Evolutionary conservation across 768 basidiomycete genomes (phyloP).

Genomic region (Russula sp.): DNA sequence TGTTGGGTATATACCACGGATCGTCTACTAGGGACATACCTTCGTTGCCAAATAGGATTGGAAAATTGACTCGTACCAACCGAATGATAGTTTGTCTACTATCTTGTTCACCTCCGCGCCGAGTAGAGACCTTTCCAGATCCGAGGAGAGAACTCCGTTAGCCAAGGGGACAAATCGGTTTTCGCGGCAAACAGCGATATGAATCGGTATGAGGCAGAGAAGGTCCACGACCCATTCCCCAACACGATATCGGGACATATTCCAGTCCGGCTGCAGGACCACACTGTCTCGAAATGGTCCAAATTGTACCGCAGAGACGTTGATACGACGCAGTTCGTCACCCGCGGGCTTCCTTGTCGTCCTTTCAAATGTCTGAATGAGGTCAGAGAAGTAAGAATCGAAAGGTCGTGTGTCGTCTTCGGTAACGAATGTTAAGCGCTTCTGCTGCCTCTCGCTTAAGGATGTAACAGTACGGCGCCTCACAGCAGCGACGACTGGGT

Average conservation of each 20-base stretch:
- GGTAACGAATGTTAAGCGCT: conserved; percentile 41
- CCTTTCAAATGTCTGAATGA: conserved; percentile 43
- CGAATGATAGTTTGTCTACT: conserved; percentile 49
- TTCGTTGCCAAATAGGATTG: conserved; percentile 57
- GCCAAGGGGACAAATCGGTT: conserved; percentile 58
- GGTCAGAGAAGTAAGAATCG: conserved; percentile 38
- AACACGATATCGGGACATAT: conserved; percentile 37
- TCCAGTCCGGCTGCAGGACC: conserved; percentile 10
- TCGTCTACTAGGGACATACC: conserved; percentile 28
- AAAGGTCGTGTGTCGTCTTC: conserved; percentile 35
- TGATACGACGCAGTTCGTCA: conserved; percentile 36
- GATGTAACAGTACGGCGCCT: conserved; percentile 13
- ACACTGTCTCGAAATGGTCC: conserved; percentile 25
- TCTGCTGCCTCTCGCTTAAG: conserved; percentile 28
- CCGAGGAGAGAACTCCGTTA: conserved; percentile 47
- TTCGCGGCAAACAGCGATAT: conserved; percentile 53
- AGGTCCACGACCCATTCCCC: conserved; percentile 65
- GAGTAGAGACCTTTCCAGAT: conserved; percentile 46
- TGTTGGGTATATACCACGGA: background rate
- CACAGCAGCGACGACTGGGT: conserved; percentile 16
- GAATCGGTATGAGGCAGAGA: conserved; percentile 59
- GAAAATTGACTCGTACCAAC: conserved; percentile 62
- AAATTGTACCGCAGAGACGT: conserved; percentile 32
- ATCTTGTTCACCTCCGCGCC: conserved; percentile 54
- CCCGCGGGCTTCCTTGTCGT: conserved; percentile 48